phyloP scores from a whole-genome alignment of 2,329 filamentous ascomycete genomes.

The Fusarium coicis region DNA sequence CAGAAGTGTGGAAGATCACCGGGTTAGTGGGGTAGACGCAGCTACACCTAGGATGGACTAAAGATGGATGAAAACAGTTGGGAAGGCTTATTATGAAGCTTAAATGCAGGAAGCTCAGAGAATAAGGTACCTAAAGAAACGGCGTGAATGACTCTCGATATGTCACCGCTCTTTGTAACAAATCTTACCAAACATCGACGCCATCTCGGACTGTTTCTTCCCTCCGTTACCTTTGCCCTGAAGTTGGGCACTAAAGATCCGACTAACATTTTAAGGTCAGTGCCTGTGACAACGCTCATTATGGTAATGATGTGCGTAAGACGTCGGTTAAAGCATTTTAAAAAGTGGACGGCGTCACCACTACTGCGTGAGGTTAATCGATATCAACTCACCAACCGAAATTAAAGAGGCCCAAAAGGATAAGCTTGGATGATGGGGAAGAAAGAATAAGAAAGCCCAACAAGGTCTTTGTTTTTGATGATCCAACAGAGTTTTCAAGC shows the following conservation, averaged over 20 bases:
- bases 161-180: neutral
- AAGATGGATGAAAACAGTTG: neutral
- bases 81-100: neutral
- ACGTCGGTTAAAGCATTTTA: constrained; percentile 30
- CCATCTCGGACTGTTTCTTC: neutral
- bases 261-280: constrained; percentile 11
- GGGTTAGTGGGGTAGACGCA: constrained; percentile 16
- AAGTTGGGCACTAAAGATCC: constrained; percentile 25
- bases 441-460: neutral
- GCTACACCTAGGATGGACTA: neutral
- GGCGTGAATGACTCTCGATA: neutral
- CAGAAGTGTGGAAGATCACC: constrained; percentile 22
- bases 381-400: constrained; percentile 7
- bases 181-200: neutral
- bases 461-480: neutral
- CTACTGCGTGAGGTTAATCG: constrained; percentile 31
- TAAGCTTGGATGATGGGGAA: neutral
- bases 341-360: constrained; percentile 28
- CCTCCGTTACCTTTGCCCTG: neutral
- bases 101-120: neutral
- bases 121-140: neutral
- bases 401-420: constrained; percentile 13
- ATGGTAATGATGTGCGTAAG: constrained; percentile 29
- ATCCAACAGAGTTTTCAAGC: neutral
- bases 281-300: constrained; percentile 9